Conservation (phyloP, 805 yeast species). For the Jamesozyma gamospora region DNA sequence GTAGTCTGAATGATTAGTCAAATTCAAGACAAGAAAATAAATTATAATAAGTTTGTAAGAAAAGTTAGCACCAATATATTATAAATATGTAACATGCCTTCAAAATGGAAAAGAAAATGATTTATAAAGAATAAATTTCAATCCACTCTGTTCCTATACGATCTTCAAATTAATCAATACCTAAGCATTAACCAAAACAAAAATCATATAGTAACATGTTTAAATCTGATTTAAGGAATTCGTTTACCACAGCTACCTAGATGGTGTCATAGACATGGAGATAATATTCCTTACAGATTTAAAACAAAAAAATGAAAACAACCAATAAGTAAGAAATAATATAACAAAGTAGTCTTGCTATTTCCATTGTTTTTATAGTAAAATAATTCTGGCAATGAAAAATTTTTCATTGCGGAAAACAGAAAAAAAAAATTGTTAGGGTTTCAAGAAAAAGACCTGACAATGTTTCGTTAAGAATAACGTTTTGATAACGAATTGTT, state of each 20-base stretch:
- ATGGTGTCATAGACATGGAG: conserved; percentile 36
- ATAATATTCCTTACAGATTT: conserved; percentile 32
- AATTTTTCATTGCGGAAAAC: too few relatives aligned
- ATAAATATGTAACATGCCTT: conserved; percentile 22
- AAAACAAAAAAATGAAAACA: background rate
- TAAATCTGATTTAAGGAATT: conserved; percentile 36
- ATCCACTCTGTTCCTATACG: conserved; percentile 22
- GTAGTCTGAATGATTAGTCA: too few relatives aligned
- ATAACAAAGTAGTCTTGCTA: background rate
- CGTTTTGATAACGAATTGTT: too few relatives aligned
- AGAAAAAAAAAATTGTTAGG: background rate
- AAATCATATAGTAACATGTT: conserved; percentile 6
- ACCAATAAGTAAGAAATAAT: background rate
- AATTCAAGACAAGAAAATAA: too few relatives aligned
- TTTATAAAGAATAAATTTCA: conserved; percentile 5
- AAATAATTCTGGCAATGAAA: too few relatives aligned
- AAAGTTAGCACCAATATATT: too few relatives aligned
- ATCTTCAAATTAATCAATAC: conserved; percentile 5
- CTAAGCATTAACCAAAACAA: background rate
- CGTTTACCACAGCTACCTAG: conserved; percentile 44
- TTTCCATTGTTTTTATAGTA: too few relatives aligned
- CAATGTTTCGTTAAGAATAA: too few relatives aligned
- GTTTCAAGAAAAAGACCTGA: too few relatives aligned
- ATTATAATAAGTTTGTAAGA: too few relatives aligned
- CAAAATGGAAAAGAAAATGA: conserved; percentile 23